phyloP scores from a whole-genome alignment of 2,329 filamentous ascomycete species.

The Dissoconium aciculare region DNA sequence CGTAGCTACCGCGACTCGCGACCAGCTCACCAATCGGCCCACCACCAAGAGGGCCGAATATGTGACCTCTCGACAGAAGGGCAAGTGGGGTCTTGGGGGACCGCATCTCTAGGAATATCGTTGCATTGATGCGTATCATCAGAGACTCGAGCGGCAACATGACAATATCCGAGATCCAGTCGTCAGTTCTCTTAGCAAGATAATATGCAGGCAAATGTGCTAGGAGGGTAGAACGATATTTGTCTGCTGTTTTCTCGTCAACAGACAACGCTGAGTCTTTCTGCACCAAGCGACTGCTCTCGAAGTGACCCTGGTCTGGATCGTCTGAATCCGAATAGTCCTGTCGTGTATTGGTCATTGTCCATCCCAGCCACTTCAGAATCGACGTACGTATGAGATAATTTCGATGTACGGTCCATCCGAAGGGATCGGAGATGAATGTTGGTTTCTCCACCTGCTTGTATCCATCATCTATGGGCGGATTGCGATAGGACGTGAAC shows the following conservation, averaged over 20 bases:
- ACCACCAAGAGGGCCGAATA: constrained; percentile 8
- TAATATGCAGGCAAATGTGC: constrained; percentile 14
- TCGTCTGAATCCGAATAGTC: too few species aligned
- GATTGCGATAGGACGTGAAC: constrained; percentile 14
- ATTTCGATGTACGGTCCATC: constrained; percentile 13
- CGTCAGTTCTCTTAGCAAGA: constrained; percentile 13
- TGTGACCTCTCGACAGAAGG: constrained; percentile 1
- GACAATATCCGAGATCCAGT: constrained; percentile 11
- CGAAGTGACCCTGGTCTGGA: background rate
- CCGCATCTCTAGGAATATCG: constrained; percentile 9
- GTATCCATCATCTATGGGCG: constrained; percentile 9
- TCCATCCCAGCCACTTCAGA: constrained; percentile 15
- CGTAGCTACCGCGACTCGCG: background rate
- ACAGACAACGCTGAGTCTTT: too few species aligned
- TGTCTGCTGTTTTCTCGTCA: too few species aligned
- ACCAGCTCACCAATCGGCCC: constrained; percentile 3
- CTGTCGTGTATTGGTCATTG: constrained; percentile 3
- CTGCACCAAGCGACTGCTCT: constrained; percentile 2
- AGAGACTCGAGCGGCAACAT: constrained; percentile 15
- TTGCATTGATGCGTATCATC: constrained; percentile 13
- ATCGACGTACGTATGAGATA: constrained; percentile 9
- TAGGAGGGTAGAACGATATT: constrained; percentile 14
- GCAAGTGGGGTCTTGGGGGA: constrained; percentile 3
- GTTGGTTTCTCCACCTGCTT: constrained; percentile 1
- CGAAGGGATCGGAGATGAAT: constrained; percentile 11